Percentiles rank a stretch among this genome's conserved stretches.
These are phyloP conservation scores for Coemansia sp. DNA, from an alignment of 192 early-diverging fungal species.

Conservation along the genomic window DNA sequence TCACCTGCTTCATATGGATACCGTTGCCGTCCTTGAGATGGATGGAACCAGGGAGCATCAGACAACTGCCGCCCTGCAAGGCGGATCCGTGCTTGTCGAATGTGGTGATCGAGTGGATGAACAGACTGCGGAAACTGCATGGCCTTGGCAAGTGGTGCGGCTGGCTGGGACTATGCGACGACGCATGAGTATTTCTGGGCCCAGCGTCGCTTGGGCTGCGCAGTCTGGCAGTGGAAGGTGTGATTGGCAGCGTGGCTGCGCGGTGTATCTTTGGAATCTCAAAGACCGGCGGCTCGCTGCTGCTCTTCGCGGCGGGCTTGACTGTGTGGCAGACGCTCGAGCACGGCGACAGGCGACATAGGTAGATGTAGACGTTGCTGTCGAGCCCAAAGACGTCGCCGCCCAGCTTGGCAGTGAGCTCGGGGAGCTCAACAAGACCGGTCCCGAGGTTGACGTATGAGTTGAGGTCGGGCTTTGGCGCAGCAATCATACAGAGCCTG, in stretches of 20 bases:
- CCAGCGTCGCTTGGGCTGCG: background rate
- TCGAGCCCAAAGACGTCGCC: slow-evolving; percentile 45
- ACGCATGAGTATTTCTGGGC: background rate
- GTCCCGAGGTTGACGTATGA: slow-evolving; percentile 8
- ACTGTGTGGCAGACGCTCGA: slow-evolving; percentile 26
- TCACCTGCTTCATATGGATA: slow-evolving; percentile 32
- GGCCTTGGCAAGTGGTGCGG: slow-evolving; percentile 15
- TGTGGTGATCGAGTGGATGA: slow-evolving; percentile 37
- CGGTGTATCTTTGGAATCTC: slow-evolving; percentile 32
- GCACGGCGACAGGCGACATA: slow-evolving; percentile 48
- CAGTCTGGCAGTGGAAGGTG: background rate
- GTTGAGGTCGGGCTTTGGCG: slow-evolving; percentile 30
- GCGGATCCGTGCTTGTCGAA: slow-evolving; percentile 32
- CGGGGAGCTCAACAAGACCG: slow-evolving; percentile 26
- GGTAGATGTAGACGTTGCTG: slow-evolving; percentile 53
- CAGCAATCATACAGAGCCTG: slow-evolving; percentile 42
- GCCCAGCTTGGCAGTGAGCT: slow-evolving; percentile 13
- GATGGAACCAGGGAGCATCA: slow-evolving; percentile 42
- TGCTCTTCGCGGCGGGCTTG: background rate
- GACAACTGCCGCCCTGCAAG: slow-evolving; percentile 27
- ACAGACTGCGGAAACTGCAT: slow-evolving; percentile 24
- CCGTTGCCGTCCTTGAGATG: slow-evolving; percentile 37
- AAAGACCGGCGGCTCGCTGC: slow-evolving; percentile 41
- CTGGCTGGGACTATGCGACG: background rate
- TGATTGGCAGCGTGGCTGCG: slow-evolving; percentile 28